These are phyloP conservation scores for Fusarium coffeatum DNA, from an alignment of 2,329 filamentous ascomycete species.

Conservation along the genomic window DNA sequence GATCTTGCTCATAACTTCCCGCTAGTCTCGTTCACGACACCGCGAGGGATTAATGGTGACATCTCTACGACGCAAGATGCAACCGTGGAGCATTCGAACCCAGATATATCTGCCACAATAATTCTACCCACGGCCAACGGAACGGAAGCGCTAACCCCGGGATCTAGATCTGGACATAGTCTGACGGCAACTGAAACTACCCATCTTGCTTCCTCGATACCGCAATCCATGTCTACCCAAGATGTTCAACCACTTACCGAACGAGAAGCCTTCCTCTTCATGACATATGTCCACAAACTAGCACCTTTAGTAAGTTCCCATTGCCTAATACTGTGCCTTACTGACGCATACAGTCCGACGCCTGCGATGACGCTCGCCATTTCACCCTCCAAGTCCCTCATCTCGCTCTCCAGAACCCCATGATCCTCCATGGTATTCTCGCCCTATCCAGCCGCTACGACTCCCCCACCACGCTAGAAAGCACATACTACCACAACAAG, in stretches of 20 bases:
- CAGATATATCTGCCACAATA: not conserved
- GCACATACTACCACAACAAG: conserved; percentile 13
- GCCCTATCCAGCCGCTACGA: conserved; percentile 12
- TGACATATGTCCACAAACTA: conserved; percentile 11
- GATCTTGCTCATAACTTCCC: accelerated
- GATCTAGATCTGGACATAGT: not conserved
- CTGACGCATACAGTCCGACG: not conserved
- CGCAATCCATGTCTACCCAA: not conserved
- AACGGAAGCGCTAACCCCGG: not conserved
- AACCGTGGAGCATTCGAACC: too few relatives aligned
- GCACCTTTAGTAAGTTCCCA: not conserved
- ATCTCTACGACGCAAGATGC: not conserved
- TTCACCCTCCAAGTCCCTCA: conserved; percentile 9
- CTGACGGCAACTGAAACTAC: not conserved
- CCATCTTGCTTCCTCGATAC: not conserved
- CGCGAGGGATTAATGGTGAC: not conserved
- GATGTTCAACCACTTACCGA: not conserved
- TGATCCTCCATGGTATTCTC: conserved; percentile 16
- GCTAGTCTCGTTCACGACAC: conserved; percentile 2
- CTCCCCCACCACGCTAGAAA: not conserved
- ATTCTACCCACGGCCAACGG: not conserved
- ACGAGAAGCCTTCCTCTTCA: conserved; percentile 2
- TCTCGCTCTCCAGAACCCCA: not conserved
- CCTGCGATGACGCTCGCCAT: not conserved
- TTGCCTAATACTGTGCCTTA: accelerated